Conservation (phyloP, 805 yeast species). For the Candida ficus region DNA sequence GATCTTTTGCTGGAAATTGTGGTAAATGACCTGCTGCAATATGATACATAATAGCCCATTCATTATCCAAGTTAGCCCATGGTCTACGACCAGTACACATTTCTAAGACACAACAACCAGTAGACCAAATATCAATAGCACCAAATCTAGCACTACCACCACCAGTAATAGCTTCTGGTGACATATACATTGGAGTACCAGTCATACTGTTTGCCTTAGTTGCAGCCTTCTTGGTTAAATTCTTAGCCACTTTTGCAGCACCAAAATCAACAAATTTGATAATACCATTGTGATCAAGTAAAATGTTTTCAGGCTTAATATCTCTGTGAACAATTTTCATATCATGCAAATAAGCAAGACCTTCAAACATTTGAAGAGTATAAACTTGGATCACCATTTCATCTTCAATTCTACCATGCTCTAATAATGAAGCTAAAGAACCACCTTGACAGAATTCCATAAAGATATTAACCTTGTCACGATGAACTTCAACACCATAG, state of each 20-base stretch:
- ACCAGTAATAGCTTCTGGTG: slow-evolving; percentile 94
- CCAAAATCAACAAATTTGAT: slow-evolving; percentile 97
- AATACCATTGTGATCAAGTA: slow-evolving; percentile 86
- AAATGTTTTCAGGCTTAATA: slow-evolving; percentile 90
- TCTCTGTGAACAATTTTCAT: slow-evolving; percentile 96
- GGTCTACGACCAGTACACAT: slow-evolving; percentile 97
- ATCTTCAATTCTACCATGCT: slow-evolving; percentile 93
- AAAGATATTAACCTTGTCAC: slow-evolving; percentile 90
- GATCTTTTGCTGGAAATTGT: slow-evolving; percentile 72
- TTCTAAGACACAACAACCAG: slow-evolving; percentile 93
- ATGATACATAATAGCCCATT: slow-evolving; percentile 98
- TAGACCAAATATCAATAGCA: slow-evolving; percentile 83
- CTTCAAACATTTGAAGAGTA: slow-evolving; percentile 89
- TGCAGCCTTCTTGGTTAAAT: slow-evolving; percentile 38
- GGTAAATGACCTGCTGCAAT: slow-evolving; percentile 95
- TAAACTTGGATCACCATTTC: slow-evolving; percentile 89
- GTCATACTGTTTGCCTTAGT: slow-evolving; percentile 37
- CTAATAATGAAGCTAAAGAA: slow-evolving; percentile 76
- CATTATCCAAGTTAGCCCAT: slow-evolving; percentile 94
- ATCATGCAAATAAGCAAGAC: slow-evolving; percentile 89
- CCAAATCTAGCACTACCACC: slow-evolving; percentile 35
- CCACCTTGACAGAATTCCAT: slow-evolving; percentile 99
- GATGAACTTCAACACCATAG: slow-evolving; percentile 94
- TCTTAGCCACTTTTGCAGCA: slow-evolving; percentile 86
- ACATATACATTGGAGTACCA: slow-evolving; percentile 99